A percentile compares a stretch with the other conserved stretches of the same genome.
These are phyloP conservation scores for Cicer cuneatum DNA, from an alignment of 306 rosid species.

Conservation along the genomic window DNA sequence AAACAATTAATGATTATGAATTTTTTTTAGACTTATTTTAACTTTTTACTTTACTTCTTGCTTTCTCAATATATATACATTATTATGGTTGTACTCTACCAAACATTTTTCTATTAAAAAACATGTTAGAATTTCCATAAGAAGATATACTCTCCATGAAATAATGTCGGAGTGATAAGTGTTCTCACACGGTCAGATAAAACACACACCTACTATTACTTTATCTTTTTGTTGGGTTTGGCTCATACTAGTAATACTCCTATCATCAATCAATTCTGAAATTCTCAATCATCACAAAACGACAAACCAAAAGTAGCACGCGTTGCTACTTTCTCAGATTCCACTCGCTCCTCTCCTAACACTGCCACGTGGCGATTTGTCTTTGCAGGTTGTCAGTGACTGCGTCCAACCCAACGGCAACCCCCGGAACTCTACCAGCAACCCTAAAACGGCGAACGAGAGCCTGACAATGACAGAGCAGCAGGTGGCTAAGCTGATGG, in stretches of 20 bases:
- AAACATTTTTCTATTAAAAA: background rate
- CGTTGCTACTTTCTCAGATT: conserved; percentile 81
- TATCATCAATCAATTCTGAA: conserved; percentile 37
- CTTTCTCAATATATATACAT: no score
- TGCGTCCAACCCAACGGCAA: conserved; percentile 58
- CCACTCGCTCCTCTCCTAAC: conserved; percentile 40
- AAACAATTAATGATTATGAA: no score
- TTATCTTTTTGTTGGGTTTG: conserved; percentile 23
- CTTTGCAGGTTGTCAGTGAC: conserved; percentile 77
- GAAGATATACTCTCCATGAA: conserved; percentile 41
- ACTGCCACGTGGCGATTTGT: conserved; percentile 37
- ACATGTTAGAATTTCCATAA: conserved; percentile 37
- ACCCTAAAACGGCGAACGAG: conserved; percentile 66
- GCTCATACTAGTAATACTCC: conserved; percentile 6
- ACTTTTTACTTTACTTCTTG: no score
- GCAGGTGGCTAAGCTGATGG: conserved; percentile 94
- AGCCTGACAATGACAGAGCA: conserved; percentile 84
- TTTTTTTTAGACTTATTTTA: no score
- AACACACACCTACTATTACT: conserved; percentile 23
- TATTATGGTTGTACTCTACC: no score
- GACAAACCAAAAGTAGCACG: conserved; percentile 87
- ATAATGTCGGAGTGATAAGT: conserved; percentile 43
- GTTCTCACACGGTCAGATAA: background rate
- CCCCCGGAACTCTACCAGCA: conserved; percentile 44
- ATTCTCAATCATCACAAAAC: conserved; percentile 60